Conservation (phyloP, 1,284 basidiomycete species). For the Phellopilus nigrolimitatus region DNA sequence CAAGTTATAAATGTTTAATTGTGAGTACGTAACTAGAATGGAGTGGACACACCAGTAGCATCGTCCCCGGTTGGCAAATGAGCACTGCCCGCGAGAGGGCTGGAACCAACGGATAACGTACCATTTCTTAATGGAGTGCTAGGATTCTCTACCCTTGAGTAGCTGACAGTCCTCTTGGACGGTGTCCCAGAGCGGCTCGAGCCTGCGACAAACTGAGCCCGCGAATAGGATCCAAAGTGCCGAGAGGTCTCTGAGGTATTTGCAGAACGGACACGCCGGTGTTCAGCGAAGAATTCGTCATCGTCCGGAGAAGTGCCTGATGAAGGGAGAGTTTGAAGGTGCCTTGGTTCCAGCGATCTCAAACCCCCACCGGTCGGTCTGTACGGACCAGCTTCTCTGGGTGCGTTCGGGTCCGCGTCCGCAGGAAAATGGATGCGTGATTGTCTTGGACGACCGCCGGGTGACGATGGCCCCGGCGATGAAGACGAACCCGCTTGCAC, state of each 20-base stretch:
- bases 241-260: slow-evolving; percentile 11
- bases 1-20: not conserved
- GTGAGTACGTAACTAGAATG: not conserved
- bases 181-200: slow-evolving; percentile 3
- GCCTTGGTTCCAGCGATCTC: slow-evolving; percentile 5
- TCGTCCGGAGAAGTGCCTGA: slow-evolving; percentile 44
- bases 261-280: slow-evolving; percentile 15
- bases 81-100: slow-evolving; percentile 7
- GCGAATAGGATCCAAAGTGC: not conserved
- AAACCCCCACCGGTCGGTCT: slow-evolving; percentile 5
- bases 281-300: slow-evolving; percentile 23
- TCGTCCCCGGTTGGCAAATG: slow-evolving; percentile 8
- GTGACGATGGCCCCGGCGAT: slow-evolving; percentile 1
- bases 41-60: slow-evolving; percentile 3
- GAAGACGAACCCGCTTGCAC: not conserved
- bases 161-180: slow-evolving; percentile 5
- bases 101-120: slow-evolving; percentile 13
- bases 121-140: slow-evolving; percentile 2
- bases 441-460: slow-evolving; percentile 5
- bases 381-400: not conserved
- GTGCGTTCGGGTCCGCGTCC: slow-evolving; percentile 2
- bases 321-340: slow-evolving; percentile 11
- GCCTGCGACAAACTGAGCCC: slow-evolving; percentile 11
- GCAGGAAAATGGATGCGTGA: slow-evolving; percentile 16
- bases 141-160: not conserved